These are phyloP conservation scores for Carnegiea gigantea DNA, from an alignment of 179 eudicot genomes.

Conservation along the genomic window DNA sequence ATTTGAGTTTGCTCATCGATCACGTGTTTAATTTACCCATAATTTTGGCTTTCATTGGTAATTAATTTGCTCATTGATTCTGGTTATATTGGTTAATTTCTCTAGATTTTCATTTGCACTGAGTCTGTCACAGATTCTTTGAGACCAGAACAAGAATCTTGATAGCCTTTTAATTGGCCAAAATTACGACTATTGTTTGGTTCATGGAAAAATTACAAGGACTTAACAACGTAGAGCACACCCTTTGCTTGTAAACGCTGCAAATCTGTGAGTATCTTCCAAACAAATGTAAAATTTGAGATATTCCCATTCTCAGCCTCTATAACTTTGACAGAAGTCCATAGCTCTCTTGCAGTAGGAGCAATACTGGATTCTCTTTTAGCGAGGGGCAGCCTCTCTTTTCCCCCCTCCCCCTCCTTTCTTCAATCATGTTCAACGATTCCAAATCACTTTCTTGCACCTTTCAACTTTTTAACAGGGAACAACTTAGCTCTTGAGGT, in stretches of 20 bases:
- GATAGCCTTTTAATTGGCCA: neutral
- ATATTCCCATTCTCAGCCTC: neutral
- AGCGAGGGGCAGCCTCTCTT: too few relatives aligned
- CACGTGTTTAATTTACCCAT: neutral
- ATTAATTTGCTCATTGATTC: neutral
- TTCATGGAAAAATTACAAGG: conserved; percentile 4
- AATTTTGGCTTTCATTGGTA: too few relatives aligned
- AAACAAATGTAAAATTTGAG: neutral
- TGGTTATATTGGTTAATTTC: neutral
- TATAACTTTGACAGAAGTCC: too few relatives aligned
- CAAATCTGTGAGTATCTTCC: neutral
- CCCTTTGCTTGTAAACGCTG: neutral
- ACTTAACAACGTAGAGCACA: neutral
- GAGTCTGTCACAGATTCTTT: too few relatives aligned
- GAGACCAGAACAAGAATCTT: neutral
- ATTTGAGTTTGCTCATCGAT: neutral
- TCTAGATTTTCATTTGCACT: neutral
- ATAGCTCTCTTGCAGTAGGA: too few relatives aligned
- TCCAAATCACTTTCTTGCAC: conserved; percentile 25
- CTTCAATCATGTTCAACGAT: neutral
- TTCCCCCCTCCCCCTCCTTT: too few relatives aligned
- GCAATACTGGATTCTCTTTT: too few relatives aligned
- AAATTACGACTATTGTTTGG: neutral
- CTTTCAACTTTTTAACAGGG: conserved; percentile 68
- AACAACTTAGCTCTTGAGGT: conserved; percentile 53